phyloP scores from a whole-genome alignment of 2,329 filamentous ascomycete species.

The Fonsecaea multimorphosa region DNA sequence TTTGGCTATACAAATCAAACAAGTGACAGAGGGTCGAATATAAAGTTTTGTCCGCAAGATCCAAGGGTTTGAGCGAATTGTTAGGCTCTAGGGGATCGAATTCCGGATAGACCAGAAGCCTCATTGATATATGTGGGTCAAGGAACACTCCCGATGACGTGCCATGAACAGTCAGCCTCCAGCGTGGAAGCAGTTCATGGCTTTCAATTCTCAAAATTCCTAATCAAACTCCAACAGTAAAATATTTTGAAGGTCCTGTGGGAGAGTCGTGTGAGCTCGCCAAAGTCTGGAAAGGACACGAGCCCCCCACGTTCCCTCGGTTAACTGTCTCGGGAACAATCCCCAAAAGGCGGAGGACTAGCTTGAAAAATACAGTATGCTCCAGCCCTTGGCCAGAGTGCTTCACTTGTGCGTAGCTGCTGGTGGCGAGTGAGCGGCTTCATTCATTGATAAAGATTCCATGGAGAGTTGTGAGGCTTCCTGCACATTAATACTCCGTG shows the following conservation, averaged over 20 bases:
- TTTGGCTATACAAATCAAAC: background rate
- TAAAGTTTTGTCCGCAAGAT: background rate
- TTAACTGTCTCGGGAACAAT: background rate
- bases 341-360: background rate
- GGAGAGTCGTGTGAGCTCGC: background rate
- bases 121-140: background rate
- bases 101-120: background rate
- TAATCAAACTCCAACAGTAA: background rate
- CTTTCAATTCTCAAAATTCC: background rate
- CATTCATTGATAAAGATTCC: too few relatives aligned
- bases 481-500: too few relatives aligned
- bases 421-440: too few relatives aligned
- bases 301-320: background rate
- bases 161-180: background rate
- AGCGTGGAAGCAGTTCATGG: background rate
- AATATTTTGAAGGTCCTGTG: background rate
- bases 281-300: background rate
- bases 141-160: background rate
- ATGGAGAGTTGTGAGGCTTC: too few relatives aligned
- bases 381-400: too few relatives aligned
- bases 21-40: background rate
- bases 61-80: background rate
- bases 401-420: too few relatives aligned
- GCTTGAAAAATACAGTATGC: background rate
- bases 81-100: background rate